Evolutionary conservation across 2,329 filamentous ascomycete genomes (phyloP), one percentile per base, ranked within the genome.

Genomic region (Thyridium curvatum): DNA sequence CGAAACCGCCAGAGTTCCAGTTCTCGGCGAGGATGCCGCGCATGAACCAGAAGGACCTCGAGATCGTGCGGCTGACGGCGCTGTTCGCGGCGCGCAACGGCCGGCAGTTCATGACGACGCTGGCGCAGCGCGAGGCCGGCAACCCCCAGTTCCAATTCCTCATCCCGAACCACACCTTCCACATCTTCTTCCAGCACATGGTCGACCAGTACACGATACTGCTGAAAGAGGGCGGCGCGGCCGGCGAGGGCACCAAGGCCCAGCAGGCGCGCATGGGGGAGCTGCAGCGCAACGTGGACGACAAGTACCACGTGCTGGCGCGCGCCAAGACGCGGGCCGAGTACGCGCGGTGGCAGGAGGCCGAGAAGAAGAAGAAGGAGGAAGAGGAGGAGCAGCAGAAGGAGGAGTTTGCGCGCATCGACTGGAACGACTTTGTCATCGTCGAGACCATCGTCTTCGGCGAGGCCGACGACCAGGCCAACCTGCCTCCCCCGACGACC

Each of bases 131-230:
- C 48, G 91, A 98, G 66, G 77, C 85, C 14, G 78, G 84, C 54
- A 97, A 96, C 62, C 89, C 82, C 49, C 91, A 98, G 59, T 98
- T 97, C 60, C 89, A 96, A 62, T 98, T 98, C 56, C 72, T 98
- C 38, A 82, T 91, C 39, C 88, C 90, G 13, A 94, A 95, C 54
- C 93, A 98, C 68, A 95, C 87, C 54, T 82, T 96, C 46, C 89
- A 97, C 68, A 90, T 91, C 59, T 97, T 93, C 68, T 97, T 96
- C 63, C 86, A 88, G 51, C 80, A 90, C 47, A 74, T 95, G 43
- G 82, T 96, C 43, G 91, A 97, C 50, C 93, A 98, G 59, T 97
- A 97, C 61, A 85, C 84, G n/a, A 73, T 83, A 37, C 66, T 96
- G 21, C 58, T 95, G 40, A 77, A 79, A 40, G 74, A 79, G 8